Base-by-base conservation (phyloP, 1,284 basidiomycete genomes). In the Amylostereum areolatum region DNA sequence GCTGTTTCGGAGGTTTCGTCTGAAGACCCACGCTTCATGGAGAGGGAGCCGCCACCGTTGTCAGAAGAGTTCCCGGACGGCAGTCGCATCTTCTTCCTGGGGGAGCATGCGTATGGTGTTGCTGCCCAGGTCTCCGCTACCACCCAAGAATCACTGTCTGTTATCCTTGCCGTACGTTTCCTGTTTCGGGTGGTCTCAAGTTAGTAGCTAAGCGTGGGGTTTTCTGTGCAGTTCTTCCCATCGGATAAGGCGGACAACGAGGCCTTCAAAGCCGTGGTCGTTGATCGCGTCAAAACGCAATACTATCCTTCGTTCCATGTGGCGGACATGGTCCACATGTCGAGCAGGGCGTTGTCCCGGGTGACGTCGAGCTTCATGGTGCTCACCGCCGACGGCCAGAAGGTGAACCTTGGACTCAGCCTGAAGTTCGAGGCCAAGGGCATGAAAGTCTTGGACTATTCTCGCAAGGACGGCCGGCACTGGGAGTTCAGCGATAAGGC, bases 401-500 rank as follows among this genome's bases (percentile, higher is more conserved):
- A 97, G 71, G 78, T 78, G 51, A 98, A 99, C 64, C 74, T 99
- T 31, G 97, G 97, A 3, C 77, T 99, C 25, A 91, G 90, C 62
- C 79, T 99, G 59, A 99, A 99, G 67, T 99, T 98, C 55, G 97
- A 99, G 64, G 91, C 84, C 25, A 97, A 97, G 70, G 81, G 85
- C n/a, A 69, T 95, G 60, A 99, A 99, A 69, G 97, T 99, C 2
- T 78, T 98, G 34, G 92, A 92, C 52, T 98, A 97, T 66, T 89
- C 94, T 28, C 79, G 84, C 56, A 96, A 97, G 69, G 81, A 85
- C 30, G 85, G 84, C 12, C 73, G 81, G 12, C 79, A 83, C 40
- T 99, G 97, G 97, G 96, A 99, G 66, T 99, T 89, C 64, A 97
- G 92, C 57, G 82, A 93, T 55, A 89, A 87, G 63, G 85, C 95